Evolutionary conservation across 2,329 filamentous ascomycete species (phyloP), one percentile per base, ranked within the genome.

Genomic region (Fusarium graminum): DNA sequence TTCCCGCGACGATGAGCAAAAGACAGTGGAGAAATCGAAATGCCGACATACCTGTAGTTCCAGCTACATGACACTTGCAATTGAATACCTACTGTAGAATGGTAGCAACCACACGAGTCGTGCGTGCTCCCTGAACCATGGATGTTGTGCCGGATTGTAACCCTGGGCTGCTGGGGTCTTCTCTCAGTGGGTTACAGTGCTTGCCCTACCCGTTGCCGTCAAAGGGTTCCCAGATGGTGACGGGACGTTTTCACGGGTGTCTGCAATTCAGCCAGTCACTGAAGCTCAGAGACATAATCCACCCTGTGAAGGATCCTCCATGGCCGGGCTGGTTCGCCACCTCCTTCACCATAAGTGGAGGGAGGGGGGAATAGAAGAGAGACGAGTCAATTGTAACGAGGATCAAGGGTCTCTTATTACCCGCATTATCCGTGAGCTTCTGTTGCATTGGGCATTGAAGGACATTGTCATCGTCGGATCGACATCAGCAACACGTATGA

Each of bases 191-290:
- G 25, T 30, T 56, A 57, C 43, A 55, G 30, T 34, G 34, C 36
- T 44, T 50, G 58, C 56, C 58, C 16, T 63, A 57, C 51, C 51
- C 39, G 58, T 63, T 45, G 54, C 10, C 52, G 50, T 34, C 55
- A 58, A 34, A 46, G 41, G 50, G 39, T 41, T 32, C 26, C 41
- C 41, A 59, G 41, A 36, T 26, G 34, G 16, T 36, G 30, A 56
- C 46, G 39, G 38, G 36, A 44, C 13, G 44, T 30, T 29, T 53
- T 52, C 39, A 63, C 50, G 43, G 58, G 50, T 38, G 58, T 28
- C 44, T 43, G 16, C 16, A n/a, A n/a, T 32, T 28, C 53, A 29
- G 25, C 59, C 59, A 63, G 59, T 63, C 43, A 43, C 22, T 55
- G 17, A 28, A 29, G 51, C 28, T 39, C 43, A 58, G 36, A 63